Conservation (phyloP, 108 stramenopile species). For the Nannochloropsis gaditana region DNA sequence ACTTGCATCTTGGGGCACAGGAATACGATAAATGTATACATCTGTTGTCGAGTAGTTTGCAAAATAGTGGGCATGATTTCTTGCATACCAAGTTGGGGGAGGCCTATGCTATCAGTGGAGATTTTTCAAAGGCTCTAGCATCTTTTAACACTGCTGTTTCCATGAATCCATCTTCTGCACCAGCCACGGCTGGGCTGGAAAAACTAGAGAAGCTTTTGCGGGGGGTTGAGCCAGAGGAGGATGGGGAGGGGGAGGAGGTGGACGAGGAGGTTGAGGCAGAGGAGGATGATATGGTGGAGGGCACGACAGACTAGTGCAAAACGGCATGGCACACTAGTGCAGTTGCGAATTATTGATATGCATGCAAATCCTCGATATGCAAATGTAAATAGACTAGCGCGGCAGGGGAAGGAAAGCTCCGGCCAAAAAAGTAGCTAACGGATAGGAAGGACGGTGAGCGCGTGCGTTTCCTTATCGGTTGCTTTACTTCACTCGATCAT, state of each 20-base stretch:
- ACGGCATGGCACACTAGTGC: too few species aligned
- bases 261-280: not conserved
- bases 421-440: too few species aligned
- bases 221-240: not conserved
- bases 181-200: not conserved
- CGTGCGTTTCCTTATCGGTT: too few species aligned
- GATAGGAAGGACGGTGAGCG: too few species aligned
- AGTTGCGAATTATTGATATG: too few species aligned
- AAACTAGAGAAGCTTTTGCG: not conserved
- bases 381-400: too few species aligned
- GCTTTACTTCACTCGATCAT: too few species aligned
- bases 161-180: not conserved
- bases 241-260: not conserved
- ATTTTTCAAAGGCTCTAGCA: conserved; percentile 11
- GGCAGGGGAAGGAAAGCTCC: too few species aligned
- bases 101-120: not conserved
- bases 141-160: not conserved
- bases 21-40: not conserved
- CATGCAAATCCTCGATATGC: too few species aligned
- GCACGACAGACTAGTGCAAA: too few species aligned
- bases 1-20: not conserved
- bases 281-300: not conserved
- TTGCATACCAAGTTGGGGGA: not conserved
- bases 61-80: conserved; percentile 1
- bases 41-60: not conserved